phyloP scores from a whole-genome alignment of 1,284 basidiomycete species.

The Porogramme epimiltina region DNA sequence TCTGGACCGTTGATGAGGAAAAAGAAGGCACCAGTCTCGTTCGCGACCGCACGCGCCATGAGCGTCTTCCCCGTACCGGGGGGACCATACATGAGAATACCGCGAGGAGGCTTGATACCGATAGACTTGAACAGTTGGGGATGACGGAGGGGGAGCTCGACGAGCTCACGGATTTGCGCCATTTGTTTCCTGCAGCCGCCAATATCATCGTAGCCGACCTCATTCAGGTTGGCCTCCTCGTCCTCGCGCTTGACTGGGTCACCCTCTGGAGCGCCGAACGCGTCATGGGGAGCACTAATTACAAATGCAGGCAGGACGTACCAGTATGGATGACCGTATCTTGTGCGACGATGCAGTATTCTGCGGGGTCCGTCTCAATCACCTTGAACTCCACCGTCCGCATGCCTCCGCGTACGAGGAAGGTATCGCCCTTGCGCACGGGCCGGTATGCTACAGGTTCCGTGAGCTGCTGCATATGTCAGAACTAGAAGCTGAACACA shows the following conservation, averaged over 20 bases:
- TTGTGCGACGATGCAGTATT: constrained; percentile 97
- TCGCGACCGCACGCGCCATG: constrained; percentile 99
- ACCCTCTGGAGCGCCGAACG: constrained; percentile 65
- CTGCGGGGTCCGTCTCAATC: constrained; percentile 92
- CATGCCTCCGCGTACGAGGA: constrained; percentile 98
- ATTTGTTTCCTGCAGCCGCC: constrained; percentile 99
- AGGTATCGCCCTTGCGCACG: constrained; percentile 95
- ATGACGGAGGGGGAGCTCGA: constrained; percentile 96
- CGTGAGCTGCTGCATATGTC: neutral
- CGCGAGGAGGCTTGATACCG: constrained; percentile 99
- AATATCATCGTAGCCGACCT: constrained; percentile 99
- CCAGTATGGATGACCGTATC: constrained; percentile 96
- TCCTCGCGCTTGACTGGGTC: constrained; percentile 99
- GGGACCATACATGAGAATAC: constrained; percentile 95
- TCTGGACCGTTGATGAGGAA: constrained; percentile 99
- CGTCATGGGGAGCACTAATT: constrained; percentile 6
- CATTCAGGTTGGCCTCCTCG: constrained; percentile 95
- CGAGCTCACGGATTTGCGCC: constrained; percentile 99
- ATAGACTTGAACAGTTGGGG: constrained; percentile 99
- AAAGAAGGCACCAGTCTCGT: constrained; percentile 99
- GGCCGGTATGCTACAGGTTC: constrained; percentile 81
- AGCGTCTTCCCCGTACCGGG: constrained; percentile 98
- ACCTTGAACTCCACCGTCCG: constrained; percentile 99
- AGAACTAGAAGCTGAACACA: constrained; percentile 31
- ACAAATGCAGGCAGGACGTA: constrained; percentile 30